A percentile compares a stretch with the other conserved stretches of the same genome.
Conservation (phyloP, 2,329 filamentous ascomycete species). For the Verticillium nonalfalfae region DNA sequence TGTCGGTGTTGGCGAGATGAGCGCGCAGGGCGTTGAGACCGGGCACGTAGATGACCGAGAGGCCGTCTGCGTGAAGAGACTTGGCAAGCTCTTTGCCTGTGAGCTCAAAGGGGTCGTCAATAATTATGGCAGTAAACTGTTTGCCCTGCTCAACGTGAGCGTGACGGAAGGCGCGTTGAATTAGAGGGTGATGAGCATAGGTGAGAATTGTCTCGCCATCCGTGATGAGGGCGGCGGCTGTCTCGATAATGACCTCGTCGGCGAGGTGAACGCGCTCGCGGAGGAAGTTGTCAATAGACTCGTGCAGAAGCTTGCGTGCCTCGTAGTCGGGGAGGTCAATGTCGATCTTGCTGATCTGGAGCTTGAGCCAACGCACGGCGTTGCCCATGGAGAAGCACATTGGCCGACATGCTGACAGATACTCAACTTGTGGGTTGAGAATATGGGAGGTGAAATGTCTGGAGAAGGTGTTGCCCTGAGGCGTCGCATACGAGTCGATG, state of each 20-base stretch:
- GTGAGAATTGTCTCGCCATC: constrained; percentile 80
- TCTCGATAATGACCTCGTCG: constrained; percentile 75
- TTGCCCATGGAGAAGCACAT: constrained; percentile 97
- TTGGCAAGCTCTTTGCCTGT: constrained; percentile 58
- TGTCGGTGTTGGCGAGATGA: constrained; percentile 59
- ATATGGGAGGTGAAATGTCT: constrained; percentile 88
- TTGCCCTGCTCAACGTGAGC: constrained; percentile 61
- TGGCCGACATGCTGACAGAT: constrained; percentile 86
- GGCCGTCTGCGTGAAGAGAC: constrained; percentile 54
- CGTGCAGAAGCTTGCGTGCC: constrained; percentile 72
- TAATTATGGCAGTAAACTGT: constrained; percentile 75
- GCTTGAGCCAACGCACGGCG: constrained; percentile 89
- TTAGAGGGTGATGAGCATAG: constrained; percentile 78
- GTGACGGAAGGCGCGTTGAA: constrained; percentile 73
- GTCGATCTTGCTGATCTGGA: constrained; percentile 85
- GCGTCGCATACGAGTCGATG: constrained; percentile 88
- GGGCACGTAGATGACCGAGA: constrained; percentile 76
- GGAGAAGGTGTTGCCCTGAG: constrained; percentile 74
- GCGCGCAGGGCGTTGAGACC: constrained; percentile 69
- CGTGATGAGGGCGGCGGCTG: constrained; percentile 68
- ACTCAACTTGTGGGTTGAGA: constrained; percentile 92
- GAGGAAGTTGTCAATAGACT: constrained; percentile 84
- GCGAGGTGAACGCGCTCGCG: constrained; percentile 84
- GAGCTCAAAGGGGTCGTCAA: constrained; percentile 61
- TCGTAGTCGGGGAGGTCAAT: constrained; percentile 75